These are phyloP conservation scores for Cladosporium sp. DNA, from an alignment of 2,329 filamentous ascomycete species.

Conservation along the genomic window DNA sequence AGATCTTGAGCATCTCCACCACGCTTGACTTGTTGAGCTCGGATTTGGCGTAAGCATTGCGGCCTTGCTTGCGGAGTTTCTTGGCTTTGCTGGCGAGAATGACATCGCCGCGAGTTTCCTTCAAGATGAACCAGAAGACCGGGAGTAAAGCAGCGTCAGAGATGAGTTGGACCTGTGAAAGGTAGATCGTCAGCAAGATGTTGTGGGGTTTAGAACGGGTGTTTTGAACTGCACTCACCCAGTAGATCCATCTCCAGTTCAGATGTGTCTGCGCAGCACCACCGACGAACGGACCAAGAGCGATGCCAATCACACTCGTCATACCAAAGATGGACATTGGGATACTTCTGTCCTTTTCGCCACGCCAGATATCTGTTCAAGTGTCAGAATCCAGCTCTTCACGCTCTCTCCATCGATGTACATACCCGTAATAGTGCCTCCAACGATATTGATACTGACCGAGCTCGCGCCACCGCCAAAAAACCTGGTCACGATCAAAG, in stretches of 20 bases:
- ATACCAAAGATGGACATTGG: conserved; percentile 31
- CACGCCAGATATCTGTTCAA: conserved; percentile 43
- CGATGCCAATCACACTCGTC: conserved; percentile 28
- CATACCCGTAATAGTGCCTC: conserved; percentile 48
- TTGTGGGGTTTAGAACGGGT: too few species aligned
- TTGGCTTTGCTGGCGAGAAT: conserved; percentile 49
- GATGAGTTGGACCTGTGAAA: conserved; percentile 31
- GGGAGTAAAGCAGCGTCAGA: conserved; percentile 22
- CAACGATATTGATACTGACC: conserved; percentile 48
- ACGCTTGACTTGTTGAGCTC: conserved; percentile 35
- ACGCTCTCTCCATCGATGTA: conserved; percentile 23
- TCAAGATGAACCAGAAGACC: conserved; percentile 33
- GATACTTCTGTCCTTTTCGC: conserved; percentile 25
- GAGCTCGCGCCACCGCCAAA: conserved; percentile 51
- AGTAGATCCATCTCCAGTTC: conserved; percentile 30
- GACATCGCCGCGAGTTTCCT: conserved; percentile 49
- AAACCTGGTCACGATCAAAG: conserved; percentile 53
- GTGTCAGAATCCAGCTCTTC: background rate
- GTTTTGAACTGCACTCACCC: conserved; percentile 4
- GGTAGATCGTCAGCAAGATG: conserved; percentile 26
- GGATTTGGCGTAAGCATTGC: conserved; percentile 43
- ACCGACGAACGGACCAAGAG: conserved; percentile 31
- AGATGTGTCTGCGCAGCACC: conserved; percentile 24
- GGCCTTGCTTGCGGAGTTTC: conserved; percentile 37
- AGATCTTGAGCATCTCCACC: conserved; percentile 25